phyloP scores from a whole-genome alignment of 177 flowering plant species.

The Vitis hybrid region DNA sequence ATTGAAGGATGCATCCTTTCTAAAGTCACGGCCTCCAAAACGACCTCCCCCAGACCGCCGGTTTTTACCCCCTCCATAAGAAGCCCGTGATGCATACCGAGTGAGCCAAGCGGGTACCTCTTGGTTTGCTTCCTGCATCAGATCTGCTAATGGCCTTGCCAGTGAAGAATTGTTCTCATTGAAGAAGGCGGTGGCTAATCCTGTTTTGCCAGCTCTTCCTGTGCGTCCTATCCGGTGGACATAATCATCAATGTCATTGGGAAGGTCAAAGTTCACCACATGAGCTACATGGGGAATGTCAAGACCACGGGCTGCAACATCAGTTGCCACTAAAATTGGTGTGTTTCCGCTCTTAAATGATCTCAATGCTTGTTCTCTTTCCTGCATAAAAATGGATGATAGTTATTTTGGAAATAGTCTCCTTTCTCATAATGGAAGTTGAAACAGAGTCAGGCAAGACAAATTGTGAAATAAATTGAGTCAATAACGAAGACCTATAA shows the following conservation, averaged over 20 bases:
- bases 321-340: constrained; percentile 54
- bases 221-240: constrained; percentile 55
- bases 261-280: constrained; percentile 55
- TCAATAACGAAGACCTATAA: no score
- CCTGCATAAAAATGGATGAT: constrained; percentile 28
- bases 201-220: constrained; percentile 51
- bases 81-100: constrained; percentile 43
- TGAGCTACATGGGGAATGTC: constrained; percentile 58
- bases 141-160: constrained; percentile 41
- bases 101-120: constrained; percentile 52
- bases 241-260: constrained; percentile 54
- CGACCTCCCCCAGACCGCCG: constrained; percentile 49
- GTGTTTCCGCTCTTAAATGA: constrained; percentile 49
- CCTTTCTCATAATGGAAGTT: background rate
- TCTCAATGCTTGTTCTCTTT: constrained; percentile 47
- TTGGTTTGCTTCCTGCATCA: constrained; percentile 56
- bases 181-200: constrained; percentile 57
- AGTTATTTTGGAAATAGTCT: no score
- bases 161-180: constrained; percentile 39
- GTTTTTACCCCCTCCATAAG: constrained; percentile 37
- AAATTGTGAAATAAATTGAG: background rate
- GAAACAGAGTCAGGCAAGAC: background rate
- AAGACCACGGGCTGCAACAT: constrained; percentile 55
- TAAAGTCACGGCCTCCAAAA: constrained; percentile 46
- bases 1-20: constrained; percentile 32